Evolutionary conservation across 176 grass and related monocot genomes (phyloP), one percentile per base, ranked within the genome.

Genomic region (Thinopyrum elongatum): DNA sequence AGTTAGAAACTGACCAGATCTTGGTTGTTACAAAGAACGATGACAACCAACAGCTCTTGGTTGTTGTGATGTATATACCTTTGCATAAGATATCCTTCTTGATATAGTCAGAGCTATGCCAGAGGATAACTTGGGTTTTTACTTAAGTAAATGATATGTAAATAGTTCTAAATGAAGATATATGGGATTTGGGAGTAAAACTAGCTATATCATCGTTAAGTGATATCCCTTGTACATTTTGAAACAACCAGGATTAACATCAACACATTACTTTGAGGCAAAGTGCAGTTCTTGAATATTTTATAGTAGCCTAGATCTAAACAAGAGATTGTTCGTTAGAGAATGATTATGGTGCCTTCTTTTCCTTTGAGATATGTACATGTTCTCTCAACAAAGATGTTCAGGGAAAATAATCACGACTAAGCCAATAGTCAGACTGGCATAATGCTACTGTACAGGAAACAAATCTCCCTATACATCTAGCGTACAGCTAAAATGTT

Each of bases 1-100:
- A 84, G 84, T 92, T 63, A 91, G 86, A 90, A 91, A 94, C 62
- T 88, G 78, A 83, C 38, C 31, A 2, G 34, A 75, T 64, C 29
- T 81, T 30, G 23, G 15, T 30, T 74, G 49, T 57, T 58, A 33
- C 35, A 82, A 87, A 87, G 39, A 41, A 73, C 44, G 38, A 8
- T 46, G 3, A 62, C 4, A 88, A 76, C 57, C 49, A 70, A 36
- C 42, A 28, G 34, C 4, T 41, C 72, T 46, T 67, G 57, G 70
- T 88, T 19, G 28, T 58, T 89, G 42, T 81, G 13, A 36, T 74
- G 82, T 90, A 36, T 33, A 42, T 70, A 49, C 70, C 51, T 85
- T 88, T 30, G 53, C 78, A 21, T 82, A 59, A 30, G 29, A 70
- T 59, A 19, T 79, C 67, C 36, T 65, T 81, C 76, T 49, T 83